Evolutionary conservation across 177 flowering plant species (phyloP), one percentile per base, ranked within the genome.

Genomic region (Vitis hybrid): DNA sequence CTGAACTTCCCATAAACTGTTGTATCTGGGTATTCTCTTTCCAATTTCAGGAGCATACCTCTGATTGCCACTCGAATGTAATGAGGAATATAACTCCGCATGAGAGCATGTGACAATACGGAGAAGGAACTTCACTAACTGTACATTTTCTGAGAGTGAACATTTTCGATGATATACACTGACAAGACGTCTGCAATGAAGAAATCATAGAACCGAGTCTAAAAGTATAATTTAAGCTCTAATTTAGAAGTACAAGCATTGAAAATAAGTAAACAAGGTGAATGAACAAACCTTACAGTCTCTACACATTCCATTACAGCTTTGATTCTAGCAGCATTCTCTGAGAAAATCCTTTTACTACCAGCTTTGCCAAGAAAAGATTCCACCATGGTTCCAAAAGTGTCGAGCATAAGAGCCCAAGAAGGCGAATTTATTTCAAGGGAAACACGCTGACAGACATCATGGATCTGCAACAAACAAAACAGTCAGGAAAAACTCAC

Each of bases 1-100:
- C 70, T 85, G 89, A 67, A 84, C 72, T 67, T 89, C 95, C 91
- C 91, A 88, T 12, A 83, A 60, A 78, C 74, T 81, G 68, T 74
- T 65, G 30, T 13, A 68, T 54, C 72, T 70, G 40, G 74, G 65
- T 2, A 58, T 10, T 67, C 72, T 72, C 34, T 69, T 73, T 45
- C 81, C 86, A 72, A 1, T 34, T 63, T 74, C 78, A 56, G 63
- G 62, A 62, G 63, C 32, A 79, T 40, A 45, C n/a, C 64, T 80
- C 51, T 63, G 81, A 67, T 68, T 80, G 66, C 68, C 75, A 71
- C 52, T 78, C 60, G 81, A 74, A 66, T 60, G 52, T 55, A 72
- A 71, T 51, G 74, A 65, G 55, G 52, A 45, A 52, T 59, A 18
- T 63, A 82, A 67, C 64, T 73, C 85, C 17, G 78, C 59, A 62